These are phyloP conservation scores for Fusarium annulatum DNA, from an alignment of 2,329 filamentous ascomycete species.

Conservation along the genomic window DNA sequence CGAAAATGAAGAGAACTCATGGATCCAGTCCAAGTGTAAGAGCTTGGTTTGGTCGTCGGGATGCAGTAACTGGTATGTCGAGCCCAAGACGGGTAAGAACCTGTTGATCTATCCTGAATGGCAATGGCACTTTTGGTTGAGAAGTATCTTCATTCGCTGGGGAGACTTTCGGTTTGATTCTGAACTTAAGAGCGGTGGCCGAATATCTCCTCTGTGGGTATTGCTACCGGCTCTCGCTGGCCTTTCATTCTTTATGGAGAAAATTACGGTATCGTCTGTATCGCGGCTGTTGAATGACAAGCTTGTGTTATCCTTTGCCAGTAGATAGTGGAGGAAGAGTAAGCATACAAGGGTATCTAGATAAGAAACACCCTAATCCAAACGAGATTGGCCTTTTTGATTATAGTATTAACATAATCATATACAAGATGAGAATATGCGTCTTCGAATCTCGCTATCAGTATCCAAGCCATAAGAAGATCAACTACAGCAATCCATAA, in stretches of 20 bases:
- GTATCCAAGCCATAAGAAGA: neutral
- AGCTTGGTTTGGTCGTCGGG: neutral
- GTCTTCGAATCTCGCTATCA: neutral
- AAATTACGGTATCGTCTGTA: rapidly evolving
- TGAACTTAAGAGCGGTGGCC: neutral
- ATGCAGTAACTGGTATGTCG: neutral
- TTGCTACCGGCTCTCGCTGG: neutral
- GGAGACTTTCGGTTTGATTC: neutral
- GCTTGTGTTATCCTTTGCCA: neutral
- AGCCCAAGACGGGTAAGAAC: neutral
- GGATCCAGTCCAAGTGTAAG: neutral
- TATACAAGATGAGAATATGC: neutral
- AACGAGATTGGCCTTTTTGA: rapidly evolving
- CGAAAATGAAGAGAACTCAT: neutral
- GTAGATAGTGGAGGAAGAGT: neutral
- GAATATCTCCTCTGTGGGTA: neutral
- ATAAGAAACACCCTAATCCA: neutral
- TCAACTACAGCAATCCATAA: neutral
- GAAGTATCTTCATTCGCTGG: neutral
- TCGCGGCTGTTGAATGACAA: neutral
- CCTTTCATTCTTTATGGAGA: neutral
- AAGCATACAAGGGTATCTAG: neutral
- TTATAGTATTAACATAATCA: neutral
- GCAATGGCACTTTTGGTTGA: neutral
- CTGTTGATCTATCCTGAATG: neutral